Conservation (phyloP, 169 alveolate genomes). For the Perkinsus chesapeaki region DNA sequence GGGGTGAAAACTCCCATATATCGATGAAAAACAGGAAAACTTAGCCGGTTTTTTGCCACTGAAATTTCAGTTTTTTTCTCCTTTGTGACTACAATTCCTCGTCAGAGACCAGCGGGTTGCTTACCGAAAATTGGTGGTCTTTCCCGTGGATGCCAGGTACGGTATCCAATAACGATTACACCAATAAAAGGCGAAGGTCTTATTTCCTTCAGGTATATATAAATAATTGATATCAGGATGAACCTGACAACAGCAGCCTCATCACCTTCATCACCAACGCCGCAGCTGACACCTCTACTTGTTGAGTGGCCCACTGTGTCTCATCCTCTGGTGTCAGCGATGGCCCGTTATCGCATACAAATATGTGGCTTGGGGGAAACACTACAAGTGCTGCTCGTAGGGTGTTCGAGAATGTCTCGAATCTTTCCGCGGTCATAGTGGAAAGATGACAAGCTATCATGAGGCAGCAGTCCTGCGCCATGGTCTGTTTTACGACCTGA, state of each 20-base stretch:
- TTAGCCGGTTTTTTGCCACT: no score
- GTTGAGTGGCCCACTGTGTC: background rate
- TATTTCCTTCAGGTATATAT: background rate
- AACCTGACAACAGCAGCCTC: background rate
- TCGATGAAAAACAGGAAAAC: no score
- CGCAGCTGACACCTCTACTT: background rate
- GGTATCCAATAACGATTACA: background rate
- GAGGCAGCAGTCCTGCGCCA: background rate
- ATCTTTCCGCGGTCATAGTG: background rate
- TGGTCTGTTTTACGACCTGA: background rate
- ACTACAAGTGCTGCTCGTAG: background rate
- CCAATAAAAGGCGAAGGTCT: slow-evolving; percentile 1
- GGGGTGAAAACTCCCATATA: no score
- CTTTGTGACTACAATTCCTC: no score
- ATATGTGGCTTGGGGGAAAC: background rate
- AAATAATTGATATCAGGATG: background rate
- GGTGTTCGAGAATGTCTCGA: background rate
- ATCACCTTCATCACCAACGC: background rate
- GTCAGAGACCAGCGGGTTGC: no score
- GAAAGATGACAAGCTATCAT: background rate
- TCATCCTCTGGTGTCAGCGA: background rate
- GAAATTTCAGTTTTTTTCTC: no score
- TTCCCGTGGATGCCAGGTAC: background rate
- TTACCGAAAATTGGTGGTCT: background rate
- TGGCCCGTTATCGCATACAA: background rate